phyloP scores from a whole-genome alignment of 371 early-diverging fungal genomes.

The Mucor mucedo region DNA sequence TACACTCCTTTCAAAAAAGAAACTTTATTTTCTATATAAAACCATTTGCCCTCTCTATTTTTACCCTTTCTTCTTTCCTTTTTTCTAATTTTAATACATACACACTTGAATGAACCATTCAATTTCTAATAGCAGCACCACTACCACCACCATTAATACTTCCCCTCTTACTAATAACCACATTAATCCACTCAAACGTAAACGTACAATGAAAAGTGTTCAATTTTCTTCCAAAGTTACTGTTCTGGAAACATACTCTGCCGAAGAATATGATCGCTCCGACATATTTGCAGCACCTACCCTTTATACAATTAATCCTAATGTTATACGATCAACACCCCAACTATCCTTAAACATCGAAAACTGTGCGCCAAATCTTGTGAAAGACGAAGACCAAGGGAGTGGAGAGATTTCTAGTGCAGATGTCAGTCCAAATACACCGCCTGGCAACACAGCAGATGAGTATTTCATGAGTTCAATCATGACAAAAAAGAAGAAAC shows the following conservation, averaged over 20 bases:
- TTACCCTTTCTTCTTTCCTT: not conserved
- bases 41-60: not conserved
- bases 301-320: constrained; percentile 33
- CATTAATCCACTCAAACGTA: constrained; percentile 10
- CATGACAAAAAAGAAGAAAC: constrained; percentile 18
- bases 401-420: constrained; percentile 23
- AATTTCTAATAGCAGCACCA: not conserved
- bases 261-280: constrained; percentile 72
- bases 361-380: constrained; percentile 5
- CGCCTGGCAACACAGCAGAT: constrained; percentile 1
- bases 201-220: constrained; percentile 21
- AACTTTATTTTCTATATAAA: not conserved
- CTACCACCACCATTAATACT: not conserved
- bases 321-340: constrained; percentile 15
- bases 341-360: constrained; percentile 25
- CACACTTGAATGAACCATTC: constrained; percentile 13
- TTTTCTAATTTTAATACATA: not conserved
- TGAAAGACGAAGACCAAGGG: constrained; percentile 13
- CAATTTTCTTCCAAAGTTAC: constrained; percentile 19
- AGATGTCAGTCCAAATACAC: constrained; percentile 23
- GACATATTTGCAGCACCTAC: constrained; percentile 30
- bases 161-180: not conserved
- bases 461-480: not conserved
- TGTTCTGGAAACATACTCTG: constrained; percentile 66
- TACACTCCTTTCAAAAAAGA: not conserved